These are phyloP conservation scores for Leishmania martiniquensis DNA, from an alignment of 208 protist species.

Conservation along the genomic window DNA sequence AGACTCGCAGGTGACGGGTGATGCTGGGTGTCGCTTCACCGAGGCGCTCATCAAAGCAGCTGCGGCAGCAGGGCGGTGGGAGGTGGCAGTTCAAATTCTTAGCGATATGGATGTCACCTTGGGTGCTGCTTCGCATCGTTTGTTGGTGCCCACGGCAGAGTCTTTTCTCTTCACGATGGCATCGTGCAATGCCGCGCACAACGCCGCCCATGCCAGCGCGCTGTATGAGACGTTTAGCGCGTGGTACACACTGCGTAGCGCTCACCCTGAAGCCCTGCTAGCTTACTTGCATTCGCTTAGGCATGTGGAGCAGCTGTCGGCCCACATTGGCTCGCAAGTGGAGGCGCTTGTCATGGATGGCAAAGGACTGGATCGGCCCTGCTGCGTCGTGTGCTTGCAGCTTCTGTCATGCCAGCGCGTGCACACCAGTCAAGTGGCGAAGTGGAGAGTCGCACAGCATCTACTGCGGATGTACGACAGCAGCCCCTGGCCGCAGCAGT, in stretches of 20 bases:
- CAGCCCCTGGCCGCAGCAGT: slow-evolving; percentile 76
- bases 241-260: slow-evolving; percentile 53
- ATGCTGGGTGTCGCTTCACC: slow-evolving; percentile 77
- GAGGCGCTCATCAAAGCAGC: slow-evolving; percentile 75
- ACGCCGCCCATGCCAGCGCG: slow-evolving; percentile 56
- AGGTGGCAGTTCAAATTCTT: slow-evolving; percentile 57
- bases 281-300: slow-evolving; percentile 74
- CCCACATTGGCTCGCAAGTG: slow-evolving; percentile 37
- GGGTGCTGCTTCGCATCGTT: slow-evolving; percentile 42
- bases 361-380: slow-evolving; percentile 64
- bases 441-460: slow-evolving; percentile 35
- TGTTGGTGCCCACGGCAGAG: slow-evolving; percentile 79
- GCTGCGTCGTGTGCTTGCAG: slow-evolving; percentile 72
- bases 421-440: slow-evolving; percentile 22
- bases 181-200: slow-evolving; percentile 57
- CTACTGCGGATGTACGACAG: slow-evolving; percentile 60
- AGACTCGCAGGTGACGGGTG: slow-evolving; percentile 49
- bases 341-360: slow-evolving; percentile 51
- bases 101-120: slow-evolving; percentile 43
- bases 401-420: slow-evolving; percentile 55
- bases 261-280: slow-evolving; percentile 74
- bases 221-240: slow-evolving; percentile 40
- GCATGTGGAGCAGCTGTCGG: slow-evolving; percentile 38
- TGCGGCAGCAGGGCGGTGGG: slow-evolving; percentile 56
- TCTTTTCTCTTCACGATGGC: slow-evolving; percentile 74